Percentiles rank a stretch among this genome's conserved stretches.
Conservation (phyloP, 73 alveolate genomes). For the Paramecium tetraurelia region DNA sequence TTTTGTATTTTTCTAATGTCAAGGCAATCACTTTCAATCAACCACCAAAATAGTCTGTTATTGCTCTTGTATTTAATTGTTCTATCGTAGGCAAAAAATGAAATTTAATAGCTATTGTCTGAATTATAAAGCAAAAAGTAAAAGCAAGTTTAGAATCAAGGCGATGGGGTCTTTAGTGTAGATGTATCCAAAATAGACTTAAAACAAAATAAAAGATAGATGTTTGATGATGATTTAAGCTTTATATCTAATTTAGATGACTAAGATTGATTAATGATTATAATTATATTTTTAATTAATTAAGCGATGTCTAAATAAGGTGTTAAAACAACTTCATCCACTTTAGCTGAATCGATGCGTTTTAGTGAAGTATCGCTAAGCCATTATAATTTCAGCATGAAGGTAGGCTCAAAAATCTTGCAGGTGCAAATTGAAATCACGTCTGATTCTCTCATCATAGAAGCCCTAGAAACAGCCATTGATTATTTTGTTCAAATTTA, state of each 20-base stretch:
- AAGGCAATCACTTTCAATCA: not conserved
- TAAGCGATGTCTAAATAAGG: not conserved
- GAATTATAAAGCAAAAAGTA: constrained; percentile 19
- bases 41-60: constrained; percentile 3
- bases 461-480: not conserved
- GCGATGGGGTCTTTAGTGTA: not conserved
- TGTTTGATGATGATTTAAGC: not conserved
- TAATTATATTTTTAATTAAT: not conserved
- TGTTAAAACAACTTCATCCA: not conserved
- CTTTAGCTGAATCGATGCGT: not conserved
- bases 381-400: not conserved
- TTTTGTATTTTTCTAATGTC: not conserved
- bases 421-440: not conserved
- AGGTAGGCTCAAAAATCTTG: not conserved
- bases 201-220: not conserved
- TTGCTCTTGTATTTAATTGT: not conserved
- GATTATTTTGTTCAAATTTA: not conserved
- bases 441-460: not conserved
- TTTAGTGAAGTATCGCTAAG: not conserved
- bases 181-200: constrained; percentile 36
- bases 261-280: not conserved
- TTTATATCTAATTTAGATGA: constrained; percentile 6
- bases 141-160: not conserved
- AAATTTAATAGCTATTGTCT: not conserved
- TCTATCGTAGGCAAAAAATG: constrained; percentile 28